These are phyloP conservation scores for Linderniella brevidens DNA, from an alignment of 257 asterid species.

Conservation along the genomic window DNA sequence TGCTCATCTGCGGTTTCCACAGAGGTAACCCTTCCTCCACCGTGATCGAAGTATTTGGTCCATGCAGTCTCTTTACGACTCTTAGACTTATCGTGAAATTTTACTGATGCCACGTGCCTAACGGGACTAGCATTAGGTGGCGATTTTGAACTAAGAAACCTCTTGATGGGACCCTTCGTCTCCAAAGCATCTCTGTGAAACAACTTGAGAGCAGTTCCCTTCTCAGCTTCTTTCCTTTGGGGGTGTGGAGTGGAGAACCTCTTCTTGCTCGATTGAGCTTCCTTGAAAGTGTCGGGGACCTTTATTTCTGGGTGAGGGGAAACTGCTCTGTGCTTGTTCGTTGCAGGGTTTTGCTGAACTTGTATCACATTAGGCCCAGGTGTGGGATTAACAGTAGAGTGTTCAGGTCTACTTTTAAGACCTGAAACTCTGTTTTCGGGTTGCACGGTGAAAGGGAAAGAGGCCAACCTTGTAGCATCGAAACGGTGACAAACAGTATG, in stretches of 20 bases:
- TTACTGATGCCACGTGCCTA: conserved; percentile 27
- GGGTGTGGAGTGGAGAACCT: conserved; percentile 56
- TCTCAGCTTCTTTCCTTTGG: conserved; percentile 25
- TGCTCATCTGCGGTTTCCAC: conserved; percentile 39
- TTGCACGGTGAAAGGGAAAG: conserved; percentile 25
- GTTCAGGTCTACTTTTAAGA: conserved; percentile 24
- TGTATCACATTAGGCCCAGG: conserved; percentile 22
- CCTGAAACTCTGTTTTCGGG: conserved; percentile 14
- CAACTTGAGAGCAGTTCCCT: conserved; percentile 21
- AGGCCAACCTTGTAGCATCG: conserved; percentile 42
- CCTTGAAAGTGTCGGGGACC: conserved; percentile 58
- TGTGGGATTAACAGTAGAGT: conserved; percentile 10
- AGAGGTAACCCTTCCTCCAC: conserved; percentile 55
- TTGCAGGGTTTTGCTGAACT: conserved; percentile 26
- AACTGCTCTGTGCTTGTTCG: conserved; percentile 44
- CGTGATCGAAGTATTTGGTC: conserved; percentile 54
- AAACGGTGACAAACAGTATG: conserved; percentile 75
- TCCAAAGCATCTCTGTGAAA: conserved; percentile 19
- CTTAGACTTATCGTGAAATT: conserved; percentile 27
- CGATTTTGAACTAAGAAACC: conserved; percentile 17
- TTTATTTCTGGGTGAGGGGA: conserved; percentile 57
- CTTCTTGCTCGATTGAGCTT: conserved; percentile 47
- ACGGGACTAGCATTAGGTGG: conserved; percentile 27
- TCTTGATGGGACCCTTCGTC: conserved; percentile 11
- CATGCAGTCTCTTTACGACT: conserved; percentile 38